Evolutionary conservation across 257 asterid species (phyloP), one percentile per base, ranked within the genome.

Genomic region (Cruciata laevipes): DNA sequence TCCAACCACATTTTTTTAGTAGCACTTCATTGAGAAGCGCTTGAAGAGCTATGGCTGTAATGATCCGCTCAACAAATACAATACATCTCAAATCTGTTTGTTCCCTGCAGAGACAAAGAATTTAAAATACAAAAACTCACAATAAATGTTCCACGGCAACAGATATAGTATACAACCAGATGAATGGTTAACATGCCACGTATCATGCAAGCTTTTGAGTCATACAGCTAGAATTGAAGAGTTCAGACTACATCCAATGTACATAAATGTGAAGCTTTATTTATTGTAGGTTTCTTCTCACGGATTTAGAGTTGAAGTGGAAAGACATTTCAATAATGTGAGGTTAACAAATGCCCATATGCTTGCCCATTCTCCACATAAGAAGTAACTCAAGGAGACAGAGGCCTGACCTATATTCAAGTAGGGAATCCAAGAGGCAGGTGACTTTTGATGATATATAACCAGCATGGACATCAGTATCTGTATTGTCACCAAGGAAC

Each of bases 71-170:
- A 12, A 89, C 98, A 76, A 89, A 92, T 51, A 92, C 81, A 40
- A 92, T 85, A 71, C 98, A 92, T 68, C 98, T 84, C 83, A 92
- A 75, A 61, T 87, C 89, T 75, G 73, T 86, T n/a, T 79, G 33
- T 55, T 82, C 79, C 73, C 98, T 92, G 83, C 42, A 25, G 57
- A 56, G 27, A 44, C 25, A 1, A 6, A 63, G 21, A 4, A 11
- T 20, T 6, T 5, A 65, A 44, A 31, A 44, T 4, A 18, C 58
- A 16, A 8, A 24, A 24, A 24, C n/a, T 6, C 14, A 44, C 31
- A 1, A 38, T 27, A 27, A 27, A 27, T 27, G 25, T 17, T 63
- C 10, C 44, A 24, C 7, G 8, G 8, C 2, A 12, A 21, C 31
- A n/a, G 21, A 12, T 17, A 37, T 38, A 13, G 23, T 16, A 5